These are phyloP conservation scores for Candida parachauliodes DNA, from an alignment of 805 yeast genomes.

Conservation along the genomic window DNA sequence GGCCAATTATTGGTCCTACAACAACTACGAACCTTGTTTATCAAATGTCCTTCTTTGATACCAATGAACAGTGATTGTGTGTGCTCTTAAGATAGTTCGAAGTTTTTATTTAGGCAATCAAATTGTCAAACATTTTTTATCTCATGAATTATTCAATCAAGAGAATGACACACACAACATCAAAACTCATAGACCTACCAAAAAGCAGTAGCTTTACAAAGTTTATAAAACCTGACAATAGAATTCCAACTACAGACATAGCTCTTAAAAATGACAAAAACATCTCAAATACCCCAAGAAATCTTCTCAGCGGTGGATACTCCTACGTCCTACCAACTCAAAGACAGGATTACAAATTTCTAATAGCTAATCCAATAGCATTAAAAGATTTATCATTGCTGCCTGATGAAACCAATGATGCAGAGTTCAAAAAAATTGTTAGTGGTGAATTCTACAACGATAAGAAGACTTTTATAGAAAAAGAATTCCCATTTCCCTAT, in stretches of 20 bases:
- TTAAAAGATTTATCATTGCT: constrained; percentile 58
- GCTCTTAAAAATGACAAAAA: constrained; percentile 29
- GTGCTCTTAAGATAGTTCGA: no score
- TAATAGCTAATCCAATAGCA: constrained; percentile 60
- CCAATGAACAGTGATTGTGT: no score
- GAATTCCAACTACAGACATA: constrained; percentile 19
- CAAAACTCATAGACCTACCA: constrained; percentile 24
- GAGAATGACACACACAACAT: constrained; percentile 12
- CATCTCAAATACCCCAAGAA: constrained; percentile 34
- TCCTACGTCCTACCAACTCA: constrained; percentile 70
- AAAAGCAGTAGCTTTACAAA: constrained; percentile 27
- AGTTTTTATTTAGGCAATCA: no score
- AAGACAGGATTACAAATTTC: constrained; percentile 48
- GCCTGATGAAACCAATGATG: constrained; percentile 33
- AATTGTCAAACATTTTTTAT: no score
- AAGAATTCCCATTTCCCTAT: constrained; percentile 61
- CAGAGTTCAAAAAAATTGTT: constrained; percentile 50
- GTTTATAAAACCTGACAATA: constrained; percentile 25
- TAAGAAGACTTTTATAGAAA: constrained; percentile 19
- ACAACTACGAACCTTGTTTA: no score
- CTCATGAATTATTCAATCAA: neutral
- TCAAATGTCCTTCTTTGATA: no score
- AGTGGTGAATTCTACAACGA: constrained; percentile 51
- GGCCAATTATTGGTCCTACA: no score
- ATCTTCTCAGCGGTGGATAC: constrained; percentile 56